Conservation (phyloP, 176 grass and related monocot genomes). For the Themeda triandra region DNA sequence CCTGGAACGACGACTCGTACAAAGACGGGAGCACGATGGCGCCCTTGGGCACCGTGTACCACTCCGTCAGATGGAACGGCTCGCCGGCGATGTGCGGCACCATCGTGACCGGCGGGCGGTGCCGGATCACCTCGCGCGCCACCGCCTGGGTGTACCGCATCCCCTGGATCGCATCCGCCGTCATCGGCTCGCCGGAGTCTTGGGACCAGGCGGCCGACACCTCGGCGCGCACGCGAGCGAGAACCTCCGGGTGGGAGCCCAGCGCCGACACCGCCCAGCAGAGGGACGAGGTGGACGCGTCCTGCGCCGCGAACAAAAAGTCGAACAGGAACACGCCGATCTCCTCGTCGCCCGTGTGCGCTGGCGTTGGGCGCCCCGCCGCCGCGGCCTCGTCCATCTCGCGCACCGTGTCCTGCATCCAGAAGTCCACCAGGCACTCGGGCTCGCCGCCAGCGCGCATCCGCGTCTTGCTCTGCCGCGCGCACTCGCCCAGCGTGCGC, state of each 20-base stretch:
- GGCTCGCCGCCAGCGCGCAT: constrained; percentile 66
- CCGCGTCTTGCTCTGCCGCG: constrained; percentile 57
- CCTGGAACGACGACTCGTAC: constrained; percentile 88
- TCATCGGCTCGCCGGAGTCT: constrained; percentile 36
- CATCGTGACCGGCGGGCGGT: constrained; percentile 68
- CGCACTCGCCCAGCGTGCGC: constrained; percentile 47
- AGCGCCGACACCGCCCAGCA: constrained; percentile 69
- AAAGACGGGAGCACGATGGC: constrained; percentile 77
- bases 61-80: constrained; percentile 77
- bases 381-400: constrained; percentile 48
- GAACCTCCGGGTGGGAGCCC: constrained; percentile 57
- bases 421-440: constrained; percentile 75
- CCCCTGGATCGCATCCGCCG: constrained; percentile 41
- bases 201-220: too few species aligned
- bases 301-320: constrained; percentile 91
- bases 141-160: constrained; percentile 88
- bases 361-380: constrained; percentile 13
- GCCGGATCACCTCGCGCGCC: constrained; percentile 77
- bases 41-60: constrained; percentile 91
- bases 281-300: constrained; percentile 86
- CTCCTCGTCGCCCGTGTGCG: constrained; percentile 47
- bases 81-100: constrained; percentile 82
- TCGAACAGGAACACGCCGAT: constrained; percentile 68
- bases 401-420: constrained; percentile 65
- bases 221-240: constrained; percentile 56